Evolutionary conservation across 768 basidiomycete genomes (phyloP), one percentile per base, ranked within the genome.

Genomic region (Infundibulicybe gibba): DNA sequence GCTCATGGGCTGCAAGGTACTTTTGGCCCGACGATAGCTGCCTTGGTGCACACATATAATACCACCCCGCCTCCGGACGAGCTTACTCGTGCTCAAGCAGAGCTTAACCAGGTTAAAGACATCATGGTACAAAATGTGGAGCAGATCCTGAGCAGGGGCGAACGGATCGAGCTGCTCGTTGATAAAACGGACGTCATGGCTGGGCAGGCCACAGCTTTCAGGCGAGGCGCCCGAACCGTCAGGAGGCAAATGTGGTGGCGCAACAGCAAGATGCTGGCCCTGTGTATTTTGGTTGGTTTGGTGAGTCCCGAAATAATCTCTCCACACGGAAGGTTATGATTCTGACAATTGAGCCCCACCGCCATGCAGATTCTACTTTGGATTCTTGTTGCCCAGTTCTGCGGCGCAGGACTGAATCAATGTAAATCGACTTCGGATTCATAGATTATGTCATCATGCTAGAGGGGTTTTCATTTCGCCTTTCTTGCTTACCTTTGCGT

Each of bases 51-150:
- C 58, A 82, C 85, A 41, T 99, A 90, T 72, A 93, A 92, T 59
- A 93, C 91, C 25, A 69, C 81, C 8, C 94, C 94, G 13, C 94
- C 91, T 32, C 65, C 75, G 6, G 97, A 99, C 62, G 92, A 94
- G 51, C 81, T 98, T 47, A 72, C 85, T 15, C 88, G 91, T 51
- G 95, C 95, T 5, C 94, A 94, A 61, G 78, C 79, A 4, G 94
- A 97, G 64, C 75, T 93, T 35, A 81, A 83, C 50, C 89, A 91
- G 54, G 90, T 97, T 40, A 97, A 97, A 64, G 87, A 94, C 58
- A 91, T 97, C 67, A 95, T 97, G 94, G 94, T 97, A 43, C 90
- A 97, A 66, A 97, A 97, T 63, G 94, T 97, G 53, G 93, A 97
- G 68, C 90, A 94, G 63, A 95, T 98, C 52, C 79, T 99, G 35